Percentiles rank a stretch among this genome's conserved stretches.
These are phyloP conservation scores for Colletotrichum viniferum DNA, from an alignment of 2,329 filamentous ascomycete species.

Conservation along the genomic window DNA sequence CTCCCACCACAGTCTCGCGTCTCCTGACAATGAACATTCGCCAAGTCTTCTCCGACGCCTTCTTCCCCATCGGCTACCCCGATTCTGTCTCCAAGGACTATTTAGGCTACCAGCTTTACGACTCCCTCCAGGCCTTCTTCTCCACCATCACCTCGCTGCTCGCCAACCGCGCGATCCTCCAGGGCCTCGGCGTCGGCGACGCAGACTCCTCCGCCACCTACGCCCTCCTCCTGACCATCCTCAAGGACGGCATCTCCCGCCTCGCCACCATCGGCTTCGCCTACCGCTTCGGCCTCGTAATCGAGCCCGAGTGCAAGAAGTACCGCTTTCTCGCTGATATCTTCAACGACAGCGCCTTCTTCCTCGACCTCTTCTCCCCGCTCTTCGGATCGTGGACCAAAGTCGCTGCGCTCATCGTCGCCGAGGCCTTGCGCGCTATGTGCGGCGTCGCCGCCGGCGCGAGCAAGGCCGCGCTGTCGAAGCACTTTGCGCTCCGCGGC, in stretches of 20 bases:
- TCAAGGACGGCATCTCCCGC: slow-evolving; percentile 81
- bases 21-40: not conserved
- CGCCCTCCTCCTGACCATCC: slow-evolving; percentile 80
- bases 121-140: slow-evolving; percentile 84
- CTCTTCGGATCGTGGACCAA: slow-evolving; percentile 64
- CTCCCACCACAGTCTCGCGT: slow-evolving; percentile 11
- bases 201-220: slow-evolving; percentile 78
- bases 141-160: slow-evolving; percentile 81
- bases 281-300: slow-evolving; percentile 77
- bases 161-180: slow-evolving; percentile 80
- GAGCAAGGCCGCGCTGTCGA: slow-evolving; percentile 87
- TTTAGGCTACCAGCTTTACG: slow-evolving; percentile 70
- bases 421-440: slow-evolving; percentile 61
- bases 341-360: slow-evolving; percentile 85
- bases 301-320: slow-evolving; percentile 90
- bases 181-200: slow-evolving; percentile 83
- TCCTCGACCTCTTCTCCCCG: slow-evolving; percentile 84
- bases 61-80: slow-evolving; percentile 87
- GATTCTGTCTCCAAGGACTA: slow-evolving; percentile 88
- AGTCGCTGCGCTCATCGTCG: slow-evolving; percentile 51
- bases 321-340: slow-evolving; percentile 87
- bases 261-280: slow-evolving; percentile 88
- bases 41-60: slow-evolving; percentile 64
- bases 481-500: slow-evolving; percentile 86
- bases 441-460: slow-evolving; percentile 92